A percentile compares a stretch with the other conserved stretches of the same genome.
Evolutionary conservation across 2,329 filamentous ascomycete species (phyloP).

Genomic region (Stenocarpella maydis): DNA sequence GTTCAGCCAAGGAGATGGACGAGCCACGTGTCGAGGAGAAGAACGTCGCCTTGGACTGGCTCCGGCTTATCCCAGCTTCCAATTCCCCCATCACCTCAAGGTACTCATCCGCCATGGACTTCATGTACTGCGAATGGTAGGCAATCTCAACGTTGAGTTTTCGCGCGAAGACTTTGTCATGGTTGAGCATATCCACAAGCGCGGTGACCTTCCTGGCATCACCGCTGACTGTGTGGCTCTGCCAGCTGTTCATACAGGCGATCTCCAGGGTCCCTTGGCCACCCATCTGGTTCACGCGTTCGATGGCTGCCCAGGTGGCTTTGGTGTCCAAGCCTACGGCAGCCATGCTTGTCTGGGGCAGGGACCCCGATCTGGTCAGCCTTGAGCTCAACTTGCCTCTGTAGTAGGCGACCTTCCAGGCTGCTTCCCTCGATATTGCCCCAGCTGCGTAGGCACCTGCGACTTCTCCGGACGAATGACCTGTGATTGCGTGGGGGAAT

Average conservation of each 20-base stretch:
- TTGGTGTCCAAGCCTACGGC: constrained; percentile 40
- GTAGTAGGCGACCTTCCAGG: constrained; percentile 38
- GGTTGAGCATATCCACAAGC: constrained; percentile 36
- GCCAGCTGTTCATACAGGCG: constrained; percentile 39
- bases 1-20: constrained; percentile 31
- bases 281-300: constrained; percentile 33
- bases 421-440: constrained; percentile 36
- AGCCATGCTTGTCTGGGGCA: constrained; percentile 39
- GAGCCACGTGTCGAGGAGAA: constrained; percentile 39
- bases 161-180: constrained; percentile 38
- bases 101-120: constrained; percentile 37
- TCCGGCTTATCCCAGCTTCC: constrained; percentile 15
- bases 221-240: constrained; percentile 41
- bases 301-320: constrained; percentile 35
- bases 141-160: constrained; percentile 44
- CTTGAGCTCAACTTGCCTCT: constrained; percentile 41
- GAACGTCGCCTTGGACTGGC: constrained; percentile 33
- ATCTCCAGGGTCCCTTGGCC: constrained; percentile 33
- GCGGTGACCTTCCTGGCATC: constrained; percentile 38
- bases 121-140: constrained; percentile 47
- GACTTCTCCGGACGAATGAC: constrained; percentile 49
- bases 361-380: constrained; percentile 33
- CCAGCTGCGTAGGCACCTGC: constrained; percentile 44
- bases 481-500: constrained; percentile 40
- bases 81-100: constrained; percentile 36